These are phyloP conservation scores for Ambrosia hybrid DNA, from an alignment of 140 eudicot species.

Conservation along the genomic window DNA sequence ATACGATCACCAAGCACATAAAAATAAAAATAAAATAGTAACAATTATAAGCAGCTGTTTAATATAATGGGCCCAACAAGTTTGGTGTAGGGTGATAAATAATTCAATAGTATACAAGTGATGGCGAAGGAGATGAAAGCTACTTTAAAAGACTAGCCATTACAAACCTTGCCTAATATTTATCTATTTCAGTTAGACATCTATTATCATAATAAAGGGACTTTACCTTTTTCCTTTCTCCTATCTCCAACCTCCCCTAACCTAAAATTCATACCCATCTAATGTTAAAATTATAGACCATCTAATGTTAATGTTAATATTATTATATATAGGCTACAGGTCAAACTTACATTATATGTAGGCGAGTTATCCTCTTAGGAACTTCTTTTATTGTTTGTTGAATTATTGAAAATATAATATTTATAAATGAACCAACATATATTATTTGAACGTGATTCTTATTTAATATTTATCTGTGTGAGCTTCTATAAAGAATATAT, in stretches of 20 bases:
- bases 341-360: not conserved
- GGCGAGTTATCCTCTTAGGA: too few species aligned
- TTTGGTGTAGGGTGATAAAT: conserved; percentile 29
- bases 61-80: conserved; percentile 28
- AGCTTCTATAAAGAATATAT: too few species aligned
- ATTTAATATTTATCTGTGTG: too few species aligned
- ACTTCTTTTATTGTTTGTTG: too few species aligned
- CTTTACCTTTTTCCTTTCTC: conserved; percentile 35
- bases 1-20: too few species aligned
- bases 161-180: conserved; percentile 50
- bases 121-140: conserved; percentile 35
- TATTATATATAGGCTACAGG: not conserved
- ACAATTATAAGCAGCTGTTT: not conserved
- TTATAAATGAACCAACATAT: not conserved
- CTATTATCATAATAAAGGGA: conserved; percentile 45
- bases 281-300: not conserved
- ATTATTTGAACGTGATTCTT: not conserved
- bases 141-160: conserved; percentile 48
- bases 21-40: not conserved
- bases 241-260: conserved; percentile 33
- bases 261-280: conserved; percentile 20
- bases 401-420: not conserved
- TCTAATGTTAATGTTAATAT: not conserved
- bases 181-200: conserved; percentile 59
- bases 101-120: conserved; percentile 22